Evolutionary conservation across 257 asterid genomes (phyloP), one percentile per base, ranked within the genome.

Genomic region (Hygrophila difformis): DNA sequence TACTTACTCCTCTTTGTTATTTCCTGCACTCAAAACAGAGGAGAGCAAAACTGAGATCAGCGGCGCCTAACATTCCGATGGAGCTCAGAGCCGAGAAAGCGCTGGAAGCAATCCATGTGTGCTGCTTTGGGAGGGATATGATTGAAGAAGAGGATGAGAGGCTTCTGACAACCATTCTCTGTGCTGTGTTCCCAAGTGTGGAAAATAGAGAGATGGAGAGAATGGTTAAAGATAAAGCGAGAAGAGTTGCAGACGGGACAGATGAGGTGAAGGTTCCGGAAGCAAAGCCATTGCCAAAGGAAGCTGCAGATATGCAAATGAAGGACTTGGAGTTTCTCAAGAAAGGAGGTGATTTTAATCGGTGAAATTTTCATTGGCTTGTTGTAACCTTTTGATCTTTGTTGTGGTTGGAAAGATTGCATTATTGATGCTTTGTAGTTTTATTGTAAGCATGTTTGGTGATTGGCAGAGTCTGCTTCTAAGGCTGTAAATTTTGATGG

Each of bases 291-390:
- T 68, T 91, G 14, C 78, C 96, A 0, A 82, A 82, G 70, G 99
- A 91, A 71, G 99, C 99, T 31, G 87, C 72, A 45, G 76, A 68
- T 70, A 19, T 78, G 66, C 99, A 91, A 62, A 79, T 82, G 96
- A 86, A 82, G 71, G 98, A 91, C 65, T 70, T 91, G 51, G 77
- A 82, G 29, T 91, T 91, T 56, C 94, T 91, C 47, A 72, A 55
- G 54, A 69, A 82, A 47, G 80, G 79, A 5, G 77, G 77, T 35
- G 37, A 33, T 26, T 26, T 26, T 8, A 26, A n/a, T n/a, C n/a
- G n/a, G n/a, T n/a, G n/a, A n/a, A n/a, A n/a, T n/a, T n/a, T n/a
- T n/a, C n/a, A n/a, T n/a, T n/a, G n/a, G n/a, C n/a, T n/a, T n/a
- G n/a, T n/a, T n/a, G n/a, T n/a, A n/a, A n/a, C n/a, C n/a, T n/a